Evolutionary conservation across 306 rosid genomes (phyloP), one percentile per base, ranked within the genome.

Genomic region (Parietaria judaica): DNA sequence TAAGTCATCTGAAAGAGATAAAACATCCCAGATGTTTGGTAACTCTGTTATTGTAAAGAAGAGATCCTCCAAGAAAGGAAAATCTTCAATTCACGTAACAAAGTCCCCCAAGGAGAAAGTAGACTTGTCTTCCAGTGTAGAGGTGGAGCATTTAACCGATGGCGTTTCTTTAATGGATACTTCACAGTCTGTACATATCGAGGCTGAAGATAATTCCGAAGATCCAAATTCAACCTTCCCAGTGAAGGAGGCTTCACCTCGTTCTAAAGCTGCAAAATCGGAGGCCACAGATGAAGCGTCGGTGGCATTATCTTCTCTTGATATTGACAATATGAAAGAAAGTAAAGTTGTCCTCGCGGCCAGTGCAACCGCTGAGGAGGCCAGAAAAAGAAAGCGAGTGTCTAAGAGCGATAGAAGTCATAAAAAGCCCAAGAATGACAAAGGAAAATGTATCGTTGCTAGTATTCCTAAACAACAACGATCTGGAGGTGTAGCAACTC

Each of bases 21-120:
- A 84, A 65, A 84, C 86, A 51, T 82, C 98, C 37, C 84, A 65
- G 57, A 78, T 88, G 61, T 94, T 94, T 11, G 99, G 97, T 64
- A 84, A 72, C 74, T 75, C 89, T 51, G 80, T 74, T 71, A 63
- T 88, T 72, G 88, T 90, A 1, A 94, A 78, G 82, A 92, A 81
- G 76, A 94, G 94, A 76, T 86, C 97, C 58, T 79, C 90, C 51
- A 75, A 66, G 79, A 88, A 88, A 80, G 95, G 90, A 57, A 86
- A 86, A 73, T 64, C 95, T 63, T 79, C 78, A 65, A 75, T 76
- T 58, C 53, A 45, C 60, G 84, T 80, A 68, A 76, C 69, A 61
- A 88, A 82, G 60, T 63, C 71, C 48, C 70, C 67, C 43, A 81
- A 72, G 64, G 74, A 75, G 77, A 79, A 82, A 70, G 66, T 61